Percentiles rank a stretch among this genome's conserved stretches.
These are phyloP conservation scores for Hortaea werneckii DNA, from an alignment of 2,329 filamentous ascomycete genomes.

Conservation along the genomic window DNA sequence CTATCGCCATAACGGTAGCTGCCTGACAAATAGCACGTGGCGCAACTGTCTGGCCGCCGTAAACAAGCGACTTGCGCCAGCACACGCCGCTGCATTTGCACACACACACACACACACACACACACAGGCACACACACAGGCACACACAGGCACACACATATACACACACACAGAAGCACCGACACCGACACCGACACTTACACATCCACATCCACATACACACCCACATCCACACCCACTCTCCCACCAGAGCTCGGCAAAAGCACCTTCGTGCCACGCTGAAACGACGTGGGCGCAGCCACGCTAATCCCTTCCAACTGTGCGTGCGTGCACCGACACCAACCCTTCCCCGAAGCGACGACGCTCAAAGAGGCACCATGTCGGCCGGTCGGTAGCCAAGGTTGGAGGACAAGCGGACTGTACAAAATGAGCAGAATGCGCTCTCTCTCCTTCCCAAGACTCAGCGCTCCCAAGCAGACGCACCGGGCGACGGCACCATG, in stretches of 20 bases:
- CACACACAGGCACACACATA: too few species aligned
- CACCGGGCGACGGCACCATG: constrained; percentile 10
- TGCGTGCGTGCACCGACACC: constrained; percentile 16
- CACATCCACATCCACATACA: too few species aligned
- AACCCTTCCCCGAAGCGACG: not conserved
- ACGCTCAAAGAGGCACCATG: constrained; percentile 7
- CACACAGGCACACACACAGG: too few species aligned
- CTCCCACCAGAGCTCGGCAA: constrained; percentile 4
- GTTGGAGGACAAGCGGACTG: constrained; percentile 1
- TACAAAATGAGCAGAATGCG: constrained; percentile 21
- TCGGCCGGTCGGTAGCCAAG: constrained; percentile 10
- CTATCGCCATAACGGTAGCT: not conserved
- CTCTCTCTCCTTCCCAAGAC: constrained; percentile 17
- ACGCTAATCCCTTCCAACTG: constrained; percentile 8
- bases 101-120: too few species aligned
- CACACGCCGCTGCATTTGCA: constrained; percentile 4
- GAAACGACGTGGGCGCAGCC: constrained; percentile 10
- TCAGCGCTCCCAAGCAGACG: constrained; percentile 10
- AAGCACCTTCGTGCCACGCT: constrained; percentile 14
- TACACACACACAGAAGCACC: too few species aligned
- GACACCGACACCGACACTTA: too few species aligned
- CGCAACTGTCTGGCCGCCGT: not conserved
- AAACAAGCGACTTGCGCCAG: constrained; percentile 14
- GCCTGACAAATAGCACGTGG: not conserved
- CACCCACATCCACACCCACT: too few species aligned